Conservation (phyloP, 2,329 filamentous ascomycete genomes). For the Arthrobotrys pseudoclavata region DNA sequence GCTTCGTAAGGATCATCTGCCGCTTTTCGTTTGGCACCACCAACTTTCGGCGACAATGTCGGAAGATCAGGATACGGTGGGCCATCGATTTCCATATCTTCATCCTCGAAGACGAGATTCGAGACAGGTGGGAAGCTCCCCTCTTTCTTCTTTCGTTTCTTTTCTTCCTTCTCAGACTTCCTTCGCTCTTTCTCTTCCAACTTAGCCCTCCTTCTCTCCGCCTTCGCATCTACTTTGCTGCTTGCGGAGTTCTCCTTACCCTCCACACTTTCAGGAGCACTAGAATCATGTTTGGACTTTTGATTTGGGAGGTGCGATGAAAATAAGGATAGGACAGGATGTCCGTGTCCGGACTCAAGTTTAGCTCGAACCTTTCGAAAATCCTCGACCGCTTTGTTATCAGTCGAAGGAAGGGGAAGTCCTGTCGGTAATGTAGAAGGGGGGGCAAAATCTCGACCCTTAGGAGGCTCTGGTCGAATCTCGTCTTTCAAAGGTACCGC, state of each 20-base stretch:
- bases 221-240: conserved; percentile 37
- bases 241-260: conserved; percentile 51
- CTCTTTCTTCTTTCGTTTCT: conserved; percentile 59
- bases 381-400: conserved; percentile 49
- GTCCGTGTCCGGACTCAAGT: conserved; percentile 44
- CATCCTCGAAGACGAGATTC: conserved; percentile 56
- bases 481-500: conserved; percentile 47
- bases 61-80: conserved; percentile 37
- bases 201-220: conserved; percentile 58
- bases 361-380: conserved; percentile 50
- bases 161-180: conserved; percentile 51
- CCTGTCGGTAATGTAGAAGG: conserved; percentile 18
- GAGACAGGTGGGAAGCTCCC: conserved; percentile 52
- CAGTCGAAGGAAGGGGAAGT: conserved; percentile 42
- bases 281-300: conserved; percentile 33
- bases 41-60: conserved; percentile 37
- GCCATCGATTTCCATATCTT: conserved; percentile 55
- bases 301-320: conserved; percentile 56
- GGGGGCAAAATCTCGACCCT: conserved; percentile 37
- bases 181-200: conserved; percentile 53
- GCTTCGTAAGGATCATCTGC: conserved; percentile 42
- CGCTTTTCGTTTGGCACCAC: conserved; percentile 49
- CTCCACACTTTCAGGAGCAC: conserved; percentile 31
- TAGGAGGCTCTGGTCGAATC: conserved; percentile 29
- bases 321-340: conserved; percentile 51